Evolutionary conservation across 2,329 filamentous ascomycete genomes (phyloP).

Genomic region (Colletotrichum chrysophilum): DNA sequence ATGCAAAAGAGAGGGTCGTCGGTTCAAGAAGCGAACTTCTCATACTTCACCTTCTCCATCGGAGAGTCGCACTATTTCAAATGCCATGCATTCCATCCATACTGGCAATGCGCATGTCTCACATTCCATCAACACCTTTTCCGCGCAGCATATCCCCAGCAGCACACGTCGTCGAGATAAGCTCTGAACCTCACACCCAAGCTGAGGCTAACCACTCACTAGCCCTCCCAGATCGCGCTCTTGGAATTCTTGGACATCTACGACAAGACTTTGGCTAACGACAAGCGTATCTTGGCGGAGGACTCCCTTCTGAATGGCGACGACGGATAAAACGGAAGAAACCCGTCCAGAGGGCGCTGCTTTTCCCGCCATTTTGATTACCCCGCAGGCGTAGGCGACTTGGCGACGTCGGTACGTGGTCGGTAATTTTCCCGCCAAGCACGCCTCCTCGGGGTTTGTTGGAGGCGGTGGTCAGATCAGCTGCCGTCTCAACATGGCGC

Average conservation of each 20-base stretch:
- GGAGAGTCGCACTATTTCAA: not conserved
- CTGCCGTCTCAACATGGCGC: not conserved
- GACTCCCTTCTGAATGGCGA: too few relatives aligned
- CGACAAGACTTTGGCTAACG: not conserved
- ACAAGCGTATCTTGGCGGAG: not conserved
- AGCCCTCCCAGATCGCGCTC: not conserved
- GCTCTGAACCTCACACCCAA: not conserved
- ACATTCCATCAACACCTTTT: not conserved
- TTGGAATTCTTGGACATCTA: not conserved
- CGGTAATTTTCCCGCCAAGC: not conserved
- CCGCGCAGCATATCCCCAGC: not conserved
- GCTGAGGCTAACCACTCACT: not conserved
- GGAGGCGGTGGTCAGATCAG: not conserved
- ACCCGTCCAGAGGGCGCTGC: not conserved
- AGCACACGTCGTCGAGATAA: not conserved
- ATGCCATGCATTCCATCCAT: not conserved
- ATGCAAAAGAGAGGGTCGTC: not conserved
- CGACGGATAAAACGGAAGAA: not conserved
- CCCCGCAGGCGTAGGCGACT: not conserved
- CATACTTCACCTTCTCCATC: not conserved
- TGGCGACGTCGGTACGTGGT: not conserved
- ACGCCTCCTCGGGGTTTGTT: not conserved
- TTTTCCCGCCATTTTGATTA: not conserved
- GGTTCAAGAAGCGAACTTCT: not conserved
- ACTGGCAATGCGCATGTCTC: not conserved